Percentiles rank a stretch among this genome's conserved stretches.
Conservation (phyloP, 208 protist genomes). For the Crithidia acanthocephali region DNA sequence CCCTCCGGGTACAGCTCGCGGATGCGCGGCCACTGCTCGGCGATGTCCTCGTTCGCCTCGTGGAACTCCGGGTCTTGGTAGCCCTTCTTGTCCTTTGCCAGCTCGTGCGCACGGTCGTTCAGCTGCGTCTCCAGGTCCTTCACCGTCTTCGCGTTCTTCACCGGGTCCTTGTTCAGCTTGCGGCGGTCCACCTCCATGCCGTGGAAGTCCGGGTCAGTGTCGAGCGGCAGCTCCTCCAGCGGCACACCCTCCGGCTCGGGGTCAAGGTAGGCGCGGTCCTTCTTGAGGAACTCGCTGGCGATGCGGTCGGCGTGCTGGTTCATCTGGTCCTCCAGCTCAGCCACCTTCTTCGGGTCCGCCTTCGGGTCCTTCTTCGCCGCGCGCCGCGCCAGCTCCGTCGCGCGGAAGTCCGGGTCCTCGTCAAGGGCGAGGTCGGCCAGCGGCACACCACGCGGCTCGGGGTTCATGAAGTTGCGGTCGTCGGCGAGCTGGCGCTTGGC, state of each 20-base stretch:
- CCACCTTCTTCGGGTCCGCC: conserved; percentile 26
- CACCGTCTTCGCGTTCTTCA: conserved; percentile 46
- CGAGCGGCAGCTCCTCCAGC: conserved; percentile 54
- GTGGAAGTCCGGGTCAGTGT: conserved; percentile 57
- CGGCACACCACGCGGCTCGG: conserved; percentile 47
- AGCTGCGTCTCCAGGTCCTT: conserved; percentile 54
- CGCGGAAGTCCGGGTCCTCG: conserved; percentile 50
- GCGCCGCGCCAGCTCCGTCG: conserved; percentile 48
- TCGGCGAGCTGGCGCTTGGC: conserved; percentile 37
- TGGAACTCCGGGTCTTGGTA: conserved; percentile 83
- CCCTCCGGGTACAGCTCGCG: conserved; percentile 82
- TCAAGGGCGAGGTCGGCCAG: conserved; percentile 47
- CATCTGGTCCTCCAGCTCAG: conserved; percentile 41
- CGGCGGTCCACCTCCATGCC: conserved; percentile 71
- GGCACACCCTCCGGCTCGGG: conserved; percentile 73
- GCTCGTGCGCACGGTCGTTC: conserved; percentile 50
- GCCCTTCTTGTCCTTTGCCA: conserved; percentile 70
- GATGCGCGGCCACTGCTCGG: conserved; percentile 78
- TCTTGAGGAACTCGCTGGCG: conserved; percentile 55
- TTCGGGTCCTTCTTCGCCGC: conserved; percentile 52
- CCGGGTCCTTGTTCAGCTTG: conserved; percentile 68
- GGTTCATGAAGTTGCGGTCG: conserved; percentile 53
- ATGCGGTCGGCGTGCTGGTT: conserved; percentile 54
- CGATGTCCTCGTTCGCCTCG: conserved; percentile 65
- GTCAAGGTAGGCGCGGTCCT: conserved; percentile 73